Evolutionary conservation across 2,329 filamentous ascomycete species (phyloP), one percentile per base, ranked within the genome.

Genomic region (Herpotrichia juniperi): DNA sequence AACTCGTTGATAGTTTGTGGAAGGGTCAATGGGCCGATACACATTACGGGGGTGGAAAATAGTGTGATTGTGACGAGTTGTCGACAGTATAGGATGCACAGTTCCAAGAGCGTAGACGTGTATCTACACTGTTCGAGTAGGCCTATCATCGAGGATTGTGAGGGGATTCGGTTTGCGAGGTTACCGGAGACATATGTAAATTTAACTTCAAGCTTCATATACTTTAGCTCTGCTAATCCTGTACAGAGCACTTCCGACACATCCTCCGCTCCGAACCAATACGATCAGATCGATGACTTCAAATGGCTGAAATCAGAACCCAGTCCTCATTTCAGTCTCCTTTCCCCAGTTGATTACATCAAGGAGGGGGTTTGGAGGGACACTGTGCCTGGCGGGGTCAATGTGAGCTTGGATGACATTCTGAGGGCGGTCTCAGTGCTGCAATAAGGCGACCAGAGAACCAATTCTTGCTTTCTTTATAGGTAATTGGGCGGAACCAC

Each of bases 261-360:
- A 6, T 17, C 52, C 17, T 28, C 48, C 10, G 49, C 50, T 6
- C 62, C 69, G 48, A 93, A 96, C 69, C 84, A 89, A 64, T 99
- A 91, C 91, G 83, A 93, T 62, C 86, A 94, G 65, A 90, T 97
- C 14, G 91, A 97, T 72, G 94, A 99, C 72, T 99, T 99, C 80
- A 96, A 96, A 76, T 97, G 94, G 94, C 83, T 97, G 57, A 96
- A 93, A 73, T 81, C 84, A 14, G 91, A 90, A 51, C 85, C 85
- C 25, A 97, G 91, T 68, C 94, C 94, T 2, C 93, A 99, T 69
- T 99, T 93, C 91, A 84, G 79, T 28, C 74, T 91, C 2, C 63
- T 97, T 19, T 78, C 84, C 1, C 81, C 85, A 46, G 78, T 79
- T 1, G 77, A 87, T 48, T 81, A 82, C 21, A 75, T 93, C 11